phyloP scores from a whole-genome alignment of 768 basidiomycete genomes.

The Suillus hirtellus region DNA sequence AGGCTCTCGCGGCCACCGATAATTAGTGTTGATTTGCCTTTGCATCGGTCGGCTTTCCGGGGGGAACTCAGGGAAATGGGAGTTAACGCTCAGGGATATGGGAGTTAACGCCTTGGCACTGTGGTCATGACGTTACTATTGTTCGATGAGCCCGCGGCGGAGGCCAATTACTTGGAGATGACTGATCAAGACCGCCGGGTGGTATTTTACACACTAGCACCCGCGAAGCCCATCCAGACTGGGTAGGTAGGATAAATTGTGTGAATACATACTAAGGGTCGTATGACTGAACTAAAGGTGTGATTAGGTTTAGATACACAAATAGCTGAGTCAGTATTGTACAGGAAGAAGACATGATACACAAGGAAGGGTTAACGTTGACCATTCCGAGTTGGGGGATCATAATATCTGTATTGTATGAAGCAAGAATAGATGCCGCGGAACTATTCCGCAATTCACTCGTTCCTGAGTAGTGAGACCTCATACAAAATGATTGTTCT shows the following conservation, averaged over 20 bases:
- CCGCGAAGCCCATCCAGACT: neutral
- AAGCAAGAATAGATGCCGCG: constrained; percentile 6
- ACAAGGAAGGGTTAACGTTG: neutral
- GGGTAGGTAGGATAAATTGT: neutral
- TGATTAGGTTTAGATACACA: neutral
- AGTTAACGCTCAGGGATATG: neutral
- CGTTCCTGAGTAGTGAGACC: neutral
- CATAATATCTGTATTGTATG: neutral
- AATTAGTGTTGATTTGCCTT: neutral
- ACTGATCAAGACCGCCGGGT: neutral
- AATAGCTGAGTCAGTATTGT: neutral
- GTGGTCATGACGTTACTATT: neutral
- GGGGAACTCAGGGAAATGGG: neutral
- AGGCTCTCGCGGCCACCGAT: neutral
- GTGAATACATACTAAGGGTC: neutral
- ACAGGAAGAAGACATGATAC: neutral
- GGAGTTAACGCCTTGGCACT: too few relatives aligned
- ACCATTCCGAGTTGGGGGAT: neutral
- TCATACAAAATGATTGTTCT: constrained; percentile 1
- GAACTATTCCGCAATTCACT: neutral
- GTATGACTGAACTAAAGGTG: neutral
- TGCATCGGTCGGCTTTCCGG: neutral
- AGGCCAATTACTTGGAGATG: neutral
- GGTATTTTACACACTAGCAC: neutral
- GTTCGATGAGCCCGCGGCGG: neutral